Conservation (phyloP, 176 grass and related monocot genomes). For the Avena sativa region DNA sequence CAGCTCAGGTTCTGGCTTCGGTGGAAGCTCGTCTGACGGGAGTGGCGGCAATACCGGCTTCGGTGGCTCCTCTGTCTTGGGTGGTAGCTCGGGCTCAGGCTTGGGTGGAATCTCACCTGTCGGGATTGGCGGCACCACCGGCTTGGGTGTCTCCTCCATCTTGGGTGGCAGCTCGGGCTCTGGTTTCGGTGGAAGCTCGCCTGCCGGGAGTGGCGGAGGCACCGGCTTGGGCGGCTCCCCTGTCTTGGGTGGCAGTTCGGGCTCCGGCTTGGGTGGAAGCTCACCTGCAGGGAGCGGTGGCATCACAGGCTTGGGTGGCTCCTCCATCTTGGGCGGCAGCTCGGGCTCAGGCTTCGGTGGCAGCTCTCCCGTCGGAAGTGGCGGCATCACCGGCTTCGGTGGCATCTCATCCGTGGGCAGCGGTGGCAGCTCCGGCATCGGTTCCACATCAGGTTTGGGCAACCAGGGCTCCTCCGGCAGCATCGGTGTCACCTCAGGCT, state of each 20-base stretch:
- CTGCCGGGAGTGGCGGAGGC: background rate
- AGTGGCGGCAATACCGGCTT: background rate
- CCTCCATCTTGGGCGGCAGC: background rate
- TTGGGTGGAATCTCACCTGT: accelerated
- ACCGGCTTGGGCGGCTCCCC: background rate
- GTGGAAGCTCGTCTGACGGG: background rate
- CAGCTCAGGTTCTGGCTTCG: background rate
- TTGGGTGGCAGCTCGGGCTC: background rate
- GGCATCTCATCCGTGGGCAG: background rate
- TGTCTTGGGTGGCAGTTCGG: accelerated
- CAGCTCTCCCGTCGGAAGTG: background rate
- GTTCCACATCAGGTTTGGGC: background rate
- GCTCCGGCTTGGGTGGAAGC: background rate
- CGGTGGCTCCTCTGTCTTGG: background rate
- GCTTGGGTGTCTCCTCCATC: background rate
- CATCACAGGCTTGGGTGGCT: background rate
- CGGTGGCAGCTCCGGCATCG: background rate
- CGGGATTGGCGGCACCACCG: background rate
- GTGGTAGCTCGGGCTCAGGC: background rate
- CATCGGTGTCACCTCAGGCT: background rate
- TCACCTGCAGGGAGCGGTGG: background rate
- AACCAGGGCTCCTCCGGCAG: background rate
- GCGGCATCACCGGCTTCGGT: background rate
- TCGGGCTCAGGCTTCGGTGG: background rate
- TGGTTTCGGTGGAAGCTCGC: accelerated